Base-by-base conservation (phyloP, 176 grass and related monocot genomes). In the Aegilops longissima region DNA sequence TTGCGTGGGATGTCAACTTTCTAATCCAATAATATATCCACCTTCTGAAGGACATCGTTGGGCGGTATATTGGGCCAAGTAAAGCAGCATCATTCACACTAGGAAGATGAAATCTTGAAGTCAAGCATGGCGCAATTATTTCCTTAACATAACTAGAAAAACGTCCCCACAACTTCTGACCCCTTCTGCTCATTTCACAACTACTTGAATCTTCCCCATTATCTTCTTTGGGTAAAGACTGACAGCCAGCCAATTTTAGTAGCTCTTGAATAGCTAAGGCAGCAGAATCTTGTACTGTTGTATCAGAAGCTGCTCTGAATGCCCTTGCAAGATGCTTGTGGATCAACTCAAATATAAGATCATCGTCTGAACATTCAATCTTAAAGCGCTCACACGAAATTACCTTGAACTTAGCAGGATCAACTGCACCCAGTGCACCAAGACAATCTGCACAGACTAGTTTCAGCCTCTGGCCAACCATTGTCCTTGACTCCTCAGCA, bases 271-370 rank as follows among this genome's bases (percentile, higher is more conserved):
- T 98, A 77, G 96, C 96, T 64, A 98, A 95, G 79, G 96, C 96
- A 82, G 96, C 96, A 81, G 96, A 92, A 89, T 98, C 96, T 77
- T 98, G 93, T 77, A 95, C 92, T 39, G 88, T 87, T 47, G 96
- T 98, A 76, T 92, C 93, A 86, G 91, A 90, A 89, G 96, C 93
- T 83, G 92, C 93, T 88, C 93, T 95, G 90, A 98, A 98, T 81
- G 96, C 90, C 68, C 93, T 93, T 83, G 96, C 93, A 83, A 98
- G 90, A 94, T 98, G 96, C 73, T 95, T 98, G 84, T 95, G 82
- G 82, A 98, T 98, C 82, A 98, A 98, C 86, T 98, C 96, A 89
- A 95, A 98, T 87, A 95, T 98, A 64, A 98, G 91, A 90, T 98
- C 96, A 92, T 98, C 93, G 4, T 98, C 96, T 89, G 96, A 98